A percentile compares a stretch with the other conserved stretches of the same genome.
Evolutionary conservation across 257 asterid genomes (phyloP).

Genomic region (Scutellaria baicalensis): DNA sequence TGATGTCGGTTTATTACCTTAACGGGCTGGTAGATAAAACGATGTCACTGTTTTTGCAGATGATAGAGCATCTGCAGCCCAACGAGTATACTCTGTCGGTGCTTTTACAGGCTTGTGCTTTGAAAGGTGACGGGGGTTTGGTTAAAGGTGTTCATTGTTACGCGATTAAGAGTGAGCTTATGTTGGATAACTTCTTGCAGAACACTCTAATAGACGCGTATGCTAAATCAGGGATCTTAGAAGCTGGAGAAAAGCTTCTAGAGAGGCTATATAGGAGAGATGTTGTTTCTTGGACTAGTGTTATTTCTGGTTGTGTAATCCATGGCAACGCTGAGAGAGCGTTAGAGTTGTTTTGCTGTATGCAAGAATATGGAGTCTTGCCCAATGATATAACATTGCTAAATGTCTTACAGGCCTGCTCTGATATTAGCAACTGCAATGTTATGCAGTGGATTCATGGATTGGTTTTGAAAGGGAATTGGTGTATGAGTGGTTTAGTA

Average conservation of each 20-base stretch:
- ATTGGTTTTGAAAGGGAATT: constrained; percentile 26
- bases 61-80: constrained; percentile 40
- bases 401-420: constrained; percentile 29
- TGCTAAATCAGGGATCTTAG: constrained; percentile 27
- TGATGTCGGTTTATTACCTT: constrained; percentile 33
- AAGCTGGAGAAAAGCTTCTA: constrained; percentile 25
- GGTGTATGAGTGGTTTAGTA: constrained; percentile 22
- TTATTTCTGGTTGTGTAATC: constrained; percentile 31
- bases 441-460: constrained; percentile 40
- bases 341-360: constrained; percentile 18
- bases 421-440: constrained; percentile 1
- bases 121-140: constrained; percentile 20
- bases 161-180: constrained; percentile 19
- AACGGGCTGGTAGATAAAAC: constrained; percentile 17
- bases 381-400: constrained; percentile 36
- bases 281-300: constrained; percentile 44
- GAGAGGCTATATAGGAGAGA: constrained; percentile 12
- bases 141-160: constrained; percentile 20
- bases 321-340: constrained; percentile 26
- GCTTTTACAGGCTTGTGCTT: constrained; percentile 30
- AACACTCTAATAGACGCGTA: constrained; percentile 35
- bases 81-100: constrained; percentile 42
- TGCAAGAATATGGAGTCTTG: constrained; percentile 30
- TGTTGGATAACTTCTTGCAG: constrained; percentile 28
- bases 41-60: constrained; percentile 14